phyloP scores from a whole-genome alignment of 805 yeast species.

The Metschnikowia lachancei region DNA sequence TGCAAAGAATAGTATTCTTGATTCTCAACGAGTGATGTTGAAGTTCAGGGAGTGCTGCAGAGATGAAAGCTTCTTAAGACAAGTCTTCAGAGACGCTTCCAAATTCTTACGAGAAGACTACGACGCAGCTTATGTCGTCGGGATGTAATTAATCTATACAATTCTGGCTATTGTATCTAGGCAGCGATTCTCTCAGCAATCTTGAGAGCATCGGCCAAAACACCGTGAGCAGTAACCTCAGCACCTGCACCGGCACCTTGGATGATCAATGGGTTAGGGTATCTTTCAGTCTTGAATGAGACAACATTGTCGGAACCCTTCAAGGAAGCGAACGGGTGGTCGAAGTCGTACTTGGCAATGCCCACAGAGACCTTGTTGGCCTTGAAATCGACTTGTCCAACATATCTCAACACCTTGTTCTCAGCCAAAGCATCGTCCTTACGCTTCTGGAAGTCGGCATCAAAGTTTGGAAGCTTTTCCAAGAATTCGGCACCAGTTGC shows the following conservation, averaged over 20 bases:
- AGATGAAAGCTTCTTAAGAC: conserved; percentile 45
- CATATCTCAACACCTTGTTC: conserved; percentile 87
- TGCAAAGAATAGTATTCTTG: conserved; percentile 39
- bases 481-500: conserved; percentile 75
- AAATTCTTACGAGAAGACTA: conserved; percentile 40
- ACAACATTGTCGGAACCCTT: conserved; percentile 96
- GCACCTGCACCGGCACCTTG: conserved; percentile 98
- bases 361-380: conserved; percentile 76
- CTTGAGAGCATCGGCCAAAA: conserved; percentile 88
- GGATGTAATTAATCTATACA: conserved; percentile 9
- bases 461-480: conserved; percentile 77
- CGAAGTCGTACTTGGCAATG: conserved; percentile 77
- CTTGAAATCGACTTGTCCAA: conserved; percentile 82
- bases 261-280: conserved; percentile 85
- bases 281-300: conserved; percentile 87
- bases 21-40: conserved; percentile 72
- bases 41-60: conserved; percentile 63
- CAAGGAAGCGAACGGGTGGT: conserved; percentile 94
- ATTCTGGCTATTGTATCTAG: conserved; percentile 16
- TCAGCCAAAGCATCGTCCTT: conserved; percentile 80
- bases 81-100: conserved; percentile 60
- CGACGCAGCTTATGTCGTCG: conserved; percentile 20
- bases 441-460: conserved; percentile 69
- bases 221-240: conserved; percentile 74
- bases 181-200: conserved; percentile 79